These are phyloP conservation scores for Teratosphaeria gauchensis DNA, from an alignment of 2,329 filamentous ascomycete species.

Conservation along the genomic window DNA sequence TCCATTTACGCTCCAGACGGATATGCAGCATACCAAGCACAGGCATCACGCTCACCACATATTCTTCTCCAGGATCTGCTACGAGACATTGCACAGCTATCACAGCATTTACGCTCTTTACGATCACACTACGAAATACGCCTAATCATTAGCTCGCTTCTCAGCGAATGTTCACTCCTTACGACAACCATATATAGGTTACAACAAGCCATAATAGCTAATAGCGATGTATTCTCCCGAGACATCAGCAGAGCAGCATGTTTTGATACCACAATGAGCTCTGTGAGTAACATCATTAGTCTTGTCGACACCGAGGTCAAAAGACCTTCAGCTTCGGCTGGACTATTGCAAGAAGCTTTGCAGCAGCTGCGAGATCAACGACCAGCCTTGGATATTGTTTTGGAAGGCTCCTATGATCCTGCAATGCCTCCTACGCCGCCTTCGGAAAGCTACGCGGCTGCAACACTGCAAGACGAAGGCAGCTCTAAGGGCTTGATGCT, in stretches of 20 bases:
- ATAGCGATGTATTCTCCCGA: background rate
- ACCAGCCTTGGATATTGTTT: constrained; percentile 12
- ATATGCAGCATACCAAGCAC: background rate
- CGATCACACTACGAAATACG: background rate
- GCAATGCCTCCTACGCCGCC: constrained; percentile 12
- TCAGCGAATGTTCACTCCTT: constrained; percentile 12
- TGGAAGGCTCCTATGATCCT: background rate
- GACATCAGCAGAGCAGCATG: background rate
- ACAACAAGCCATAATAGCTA: constrained; percentile 7
- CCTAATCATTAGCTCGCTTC: constrained; percentile 2
- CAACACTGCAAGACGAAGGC: background rate
- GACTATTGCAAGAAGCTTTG: constrained; percentile 3
- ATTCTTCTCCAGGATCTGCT: constrained; percentile 7
- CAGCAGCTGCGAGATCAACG: constrained; percentile 14
- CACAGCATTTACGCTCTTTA: constrained; percentile 5
- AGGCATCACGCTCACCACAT: background rate
- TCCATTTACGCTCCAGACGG: constrained; percentile 6
- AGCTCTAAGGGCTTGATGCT: background rate
- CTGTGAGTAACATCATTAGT: constrained; percentile 3
- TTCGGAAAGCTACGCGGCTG: background rate
- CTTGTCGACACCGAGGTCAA: background rate
- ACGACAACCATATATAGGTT: constrained; percentile 12
- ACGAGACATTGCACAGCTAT: constrained; percentile 5
- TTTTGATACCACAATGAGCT: constrained; percentile 7
- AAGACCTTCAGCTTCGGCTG: background rate